Evolutionary conservation across 805 yeast genomes (phyloP).

Genomic region (Myxozyma nipponensis): DNA sequence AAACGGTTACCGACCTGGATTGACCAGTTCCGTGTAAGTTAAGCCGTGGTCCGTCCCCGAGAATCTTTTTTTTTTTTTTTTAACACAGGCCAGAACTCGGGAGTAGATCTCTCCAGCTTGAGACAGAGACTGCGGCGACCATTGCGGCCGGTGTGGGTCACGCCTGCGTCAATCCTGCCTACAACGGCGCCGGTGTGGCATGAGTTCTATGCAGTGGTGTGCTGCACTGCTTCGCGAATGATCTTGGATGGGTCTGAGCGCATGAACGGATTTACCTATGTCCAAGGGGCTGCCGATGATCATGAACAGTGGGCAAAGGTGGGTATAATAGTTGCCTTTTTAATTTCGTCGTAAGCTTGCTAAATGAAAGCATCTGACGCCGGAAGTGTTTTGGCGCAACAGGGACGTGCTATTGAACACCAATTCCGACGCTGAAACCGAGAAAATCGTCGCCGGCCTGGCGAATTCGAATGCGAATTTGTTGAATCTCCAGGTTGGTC

Average conservation of each 20-base stretch:
- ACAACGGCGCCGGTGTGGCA: slow-evolving; percentile 38
- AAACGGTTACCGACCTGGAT: slow-evolving; percentile 50
- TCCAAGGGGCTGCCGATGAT: slow-evolving; percentile 94
- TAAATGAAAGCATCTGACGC: slow-evolving; percentile 41
- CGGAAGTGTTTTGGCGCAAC: slow-evolving; percentile 56
- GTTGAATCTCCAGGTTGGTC: too few relatives aligned
- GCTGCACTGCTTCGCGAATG: slow-evolving; percentile 60
- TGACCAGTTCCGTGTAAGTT: slow-evolving; percentile 41
- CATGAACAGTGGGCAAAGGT: slow-evolving; percentile 74
- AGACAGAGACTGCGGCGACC: slow-evolving; percentile 44
- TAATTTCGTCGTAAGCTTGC: neutral
- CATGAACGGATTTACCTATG: slow-evolving; percentile 53
- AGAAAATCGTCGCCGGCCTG: too few relatives aligned
- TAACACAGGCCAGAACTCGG: slow-evolving; percentile 18
- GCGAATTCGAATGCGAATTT: too few relatives aligned
- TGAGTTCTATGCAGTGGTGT: slow-evolving; percentile 44
- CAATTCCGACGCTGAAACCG: slow-evolving; percentile 7
- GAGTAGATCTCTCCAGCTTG: slow-evolving; percentile 41
- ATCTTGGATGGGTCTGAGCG: slow-evolving; percentile 56
- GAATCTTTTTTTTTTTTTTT: neutral
- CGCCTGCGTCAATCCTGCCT: slow-evolving; percentile 45
- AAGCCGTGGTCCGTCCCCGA: neutral
- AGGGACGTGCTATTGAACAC: slow-evolving; percentile 31
- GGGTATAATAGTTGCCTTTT: neutral
- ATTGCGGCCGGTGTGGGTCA: slow-evolving; percentile 64